These are phyloP conservation scores for Gracilaria vermiculophylla DNA, from an alignment of 23 red algal genomes.

Conservation along the genomic window DNA sequence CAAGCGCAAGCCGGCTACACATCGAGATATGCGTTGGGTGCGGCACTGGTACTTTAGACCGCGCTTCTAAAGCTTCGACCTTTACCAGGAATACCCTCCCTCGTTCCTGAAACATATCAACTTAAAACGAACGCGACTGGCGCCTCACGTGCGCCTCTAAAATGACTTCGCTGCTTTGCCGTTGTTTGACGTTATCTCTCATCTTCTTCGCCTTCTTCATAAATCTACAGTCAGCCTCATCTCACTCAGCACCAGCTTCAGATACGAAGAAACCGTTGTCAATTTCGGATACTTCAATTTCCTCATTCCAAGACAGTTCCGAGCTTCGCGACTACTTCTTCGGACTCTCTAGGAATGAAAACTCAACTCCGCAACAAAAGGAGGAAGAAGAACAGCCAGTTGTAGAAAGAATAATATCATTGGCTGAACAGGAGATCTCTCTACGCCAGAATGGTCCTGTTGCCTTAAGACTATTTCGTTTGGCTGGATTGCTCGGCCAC, in stretches of 20 bases:
- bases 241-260: neutral
- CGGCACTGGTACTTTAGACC: neutral
- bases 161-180: neutral
- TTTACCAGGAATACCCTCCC: neutral
- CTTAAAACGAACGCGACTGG: neutral
- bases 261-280: neutral
- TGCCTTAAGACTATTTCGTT: conserved; percentile 35
- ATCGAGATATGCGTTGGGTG: neutral
- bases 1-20: too few species aligned
- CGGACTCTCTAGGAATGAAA: neutral
- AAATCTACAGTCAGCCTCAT: neutral
- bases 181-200: neutral
- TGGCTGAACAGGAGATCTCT: conserved; percentile 11
- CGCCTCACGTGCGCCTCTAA: neutral
- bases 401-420: neutral
- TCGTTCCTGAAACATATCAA: neutral
- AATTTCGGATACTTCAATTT: neutral
- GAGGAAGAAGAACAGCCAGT: neutral
- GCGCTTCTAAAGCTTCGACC: neutral
- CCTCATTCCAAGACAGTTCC: neutral
- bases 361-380: neutral
- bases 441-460: neutral
- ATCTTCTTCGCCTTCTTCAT: neutral
- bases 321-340: neutral
- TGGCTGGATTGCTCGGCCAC: conserved; percentile 58